Evolutionary conservation across 306 rosid species (phyloP).

Genomic region (Erythrophleum fordii): DNA sequence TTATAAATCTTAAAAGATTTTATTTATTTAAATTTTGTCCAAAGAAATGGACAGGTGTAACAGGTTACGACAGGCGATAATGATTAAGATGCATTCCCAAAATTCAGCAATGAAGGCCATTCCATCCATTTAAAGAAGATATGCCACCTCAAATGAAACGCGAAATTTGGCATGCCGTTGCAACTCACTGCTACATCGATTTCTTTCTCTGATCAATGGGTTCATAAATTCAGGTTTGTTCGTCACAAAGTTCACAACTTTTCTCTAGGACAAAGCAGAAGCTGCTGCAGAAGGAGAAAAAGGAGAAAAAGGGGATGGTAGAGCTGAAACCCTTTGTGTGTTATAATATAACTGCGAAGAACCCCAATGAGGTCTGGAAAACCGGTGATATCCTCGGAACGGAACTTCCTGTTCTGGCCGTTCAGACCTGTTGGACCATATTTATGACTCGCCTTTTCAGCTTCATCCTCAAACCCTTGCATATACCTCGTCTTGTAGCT

Average conservation of each 20-base stretch:
- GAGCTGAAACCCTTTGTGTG: neutral
- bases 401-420: conserved; percentile 32
- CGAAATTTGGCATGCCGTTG: neutral
- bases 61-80: too few species aligned
- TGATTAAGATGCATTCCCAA: neutral
- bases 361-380: conserved; percentile 42
- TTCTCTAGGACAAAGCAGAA: neutral
- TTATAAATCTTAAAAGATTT: too few species aligned
- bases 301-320: neutral
- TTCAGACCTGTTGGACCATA: neutral
- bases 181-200: neutral
- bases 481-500: conserved; percentile 45
- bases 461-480: conserved; percentile 32
- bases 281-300: too few species aligned
- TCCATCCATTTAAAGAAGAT: neutral
- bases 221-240: neutral
- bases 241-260: too few species aligned
- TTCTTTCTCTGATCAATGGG: neutral
- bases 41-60: neutral
- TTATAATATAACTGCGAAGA: neutral
- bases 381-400: neutral
- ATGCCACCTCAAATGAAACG: neutral
- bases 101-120: neutral
- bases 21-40: too few species aligned
- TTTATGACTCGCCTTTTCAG: conserved; percentile 5